These are phyloP conservation scores for Ophiostoma novo-ulmi DNA, from an alignment of 2,329 filamentous ascomycete species.

Conservation along the genomic window DNA sequence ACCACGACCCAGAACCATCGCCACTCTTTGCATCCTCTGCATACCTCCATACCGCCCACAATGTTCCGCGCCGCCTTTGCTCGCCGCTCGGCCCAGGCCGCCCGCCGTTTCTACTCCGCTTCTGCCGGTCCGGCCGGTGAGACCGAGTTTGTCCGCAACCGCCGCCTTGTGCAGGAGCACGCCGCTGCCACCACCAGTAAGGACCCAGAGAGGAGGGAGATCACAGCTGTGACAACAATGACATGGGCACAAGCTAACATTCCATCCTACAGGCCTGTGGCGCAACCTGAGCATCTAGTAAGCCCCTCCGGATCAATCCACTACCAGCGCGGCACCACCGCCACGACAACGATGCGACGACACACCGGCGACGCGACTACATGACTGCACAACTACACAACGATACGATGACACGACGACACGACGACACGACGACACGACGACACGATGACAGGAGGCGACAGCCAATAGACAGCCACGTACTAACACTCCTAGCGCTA, in stretches of 20 bases:
- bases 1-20: constrained; percentile 8
- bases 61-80: constrained; percentile 27
- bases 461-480: neutral
- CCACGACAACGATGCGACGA: neutral
- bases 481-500: constrained; percentile 51
- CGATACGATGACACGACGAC: neutral
- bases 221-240: neutral
- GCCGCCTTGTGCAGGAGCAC: constrained; percentile 84
- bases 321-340: neutral
- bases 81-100: constrained; percentile 26
- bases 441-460: neutral
- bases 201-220: constrained; percentile 35
- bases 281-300: constrained; percentile 95
- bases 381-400: neutral
- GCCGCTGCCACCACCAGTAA: constrained; percentile 76
- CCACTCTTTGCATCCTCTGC: constrained; percentile 7
- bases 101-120: constrained; percentile 27
- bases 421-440: neutral
- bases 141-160: constrained; percentile 92
- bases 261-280: constrained; percentile 68
- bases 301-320: constrained; percentile 35
- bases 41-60: neutral
- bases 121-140: constrained; percentile 43
- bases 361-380: neutral
- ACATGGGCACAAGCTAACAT: constrained; percentile 33